Evolutionary conservation across 2,329 filamentous ascomycete genomes (phyloP), one percentile per base, ranked within the genome.

Genomic region (Teratosphaeria nubilosa): DNA sequence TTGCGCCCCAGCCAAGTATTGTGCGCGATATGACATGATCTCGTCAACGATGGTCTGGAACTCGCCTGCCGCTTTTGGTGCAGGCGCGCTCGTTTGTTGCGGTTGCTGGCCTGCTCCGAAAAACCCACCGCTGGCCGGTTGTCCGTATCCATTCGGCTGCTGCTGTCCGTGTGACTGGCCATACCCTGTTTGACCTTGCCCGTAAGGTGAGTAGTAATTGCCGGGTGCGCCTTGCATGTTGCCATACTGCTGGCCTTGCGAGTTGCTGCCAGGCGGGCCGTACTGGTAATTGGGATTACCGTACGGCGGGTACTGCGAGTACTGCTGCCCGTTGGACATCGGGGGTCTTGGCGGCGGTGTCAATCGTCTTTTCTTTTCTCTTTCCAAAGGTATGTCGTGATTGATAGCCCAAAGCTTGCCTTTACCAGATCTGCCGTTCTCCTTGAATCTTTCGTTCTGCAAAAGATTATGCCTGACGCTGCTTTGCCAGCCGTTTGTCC

Each of bases 381-480:
- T 83, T 62, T 84, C 82, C 50, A 85, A 81, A 2, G 81, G 82
- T 5, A 81, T 77, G 11, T 80, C 79, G 25, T 80, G 78, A 53
- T 83, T 80, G 64, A 85, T 78, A 57, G 80, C 78, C 83, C 83
- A 86, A 55, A 82, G 79, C 74, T 80, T 84, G 53, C 83, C 83
- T 70, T 86, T 86, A 56, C 83, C 83, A 68, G 68, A 76, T 59
- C 77, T 80, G 63, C 84, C 82, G 16, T 80, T 81, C 64, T 84
- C 83, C 68, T 80, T 78, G 66, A 86, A 86, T 71, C 77, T 74
- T 72, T 81, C 67, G 70, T 81, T 74, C 74, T 85, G 73, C 66
- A 81, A 73, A 70, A 86, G 74, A 59, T 86, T 86, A 68, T 86
- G 84, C 34, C 84, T 79, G 41, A 86, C 83, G 74, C 82, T 85